Base-by-base conservation (phyloP, 2,329 filamentous ascomycete genomes). In the Cordyceps farinosa region DNA sequence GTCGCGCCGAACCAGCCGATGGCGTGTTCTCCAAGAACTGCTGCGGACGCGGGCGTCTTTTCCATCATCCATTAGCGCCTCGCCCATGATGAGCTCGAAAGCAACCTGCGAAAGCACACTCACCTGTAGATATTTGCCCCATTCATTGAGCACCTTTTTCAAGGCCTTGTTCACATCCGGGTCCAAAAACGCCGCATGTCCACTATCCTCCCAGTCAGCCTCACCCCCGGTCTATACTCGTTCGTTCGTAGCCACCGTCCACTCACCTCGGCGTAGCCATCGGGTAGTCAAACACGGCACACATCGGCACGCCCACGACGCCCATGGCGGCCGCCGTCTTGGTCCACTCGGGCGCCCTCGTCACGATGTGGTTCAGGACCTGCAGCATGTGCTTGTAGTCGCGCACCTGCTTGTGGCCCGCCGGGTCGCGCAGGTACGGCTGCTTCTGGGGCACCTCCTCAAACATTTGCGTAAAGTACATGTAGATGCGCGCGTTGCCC, bases 391-490 rank as follows among this genome's bases (percentile, higher is more conserved):
- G 86, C 6, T 81, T 63, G 68, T 89, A 90, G 74, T 89, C 82
- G 9, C 84, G 82, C 63, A 91, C 84, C 73, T 89, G 86, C 40
- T 77, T 80, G 60, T 80, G 78, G 1, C 87, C 87, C 1, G 83
- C 85, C 0, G 87, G 87, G 65, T 90, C 87, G 7, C 77, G 78
- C 64, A 73, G 71, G 74, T 91, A 91, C 0, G 84, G 83, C 22
- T 80, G 76, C 72, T 85, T 86, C 38, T 72, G 70, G 0, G 88
- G 88, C 27, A 90, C 78, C 74, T 91, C 85, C 36, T 84, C 78
- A 74, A 89, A 91, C 89, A 91, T 91, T 66, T 82, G 78, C 30
- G 78, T 77, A 70, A 90, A 85, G 71, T 87, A 84, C 80, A 90
- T 87, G 76, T 85, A 87, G 32, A 91, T 76, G 29, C 86, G 81